Evolutionary conservation across 1,139 yeast genomes (phyloP), one percentile per base, ranked within the genome.

Genomic region (Blastobotrys aristatus): DNA sequence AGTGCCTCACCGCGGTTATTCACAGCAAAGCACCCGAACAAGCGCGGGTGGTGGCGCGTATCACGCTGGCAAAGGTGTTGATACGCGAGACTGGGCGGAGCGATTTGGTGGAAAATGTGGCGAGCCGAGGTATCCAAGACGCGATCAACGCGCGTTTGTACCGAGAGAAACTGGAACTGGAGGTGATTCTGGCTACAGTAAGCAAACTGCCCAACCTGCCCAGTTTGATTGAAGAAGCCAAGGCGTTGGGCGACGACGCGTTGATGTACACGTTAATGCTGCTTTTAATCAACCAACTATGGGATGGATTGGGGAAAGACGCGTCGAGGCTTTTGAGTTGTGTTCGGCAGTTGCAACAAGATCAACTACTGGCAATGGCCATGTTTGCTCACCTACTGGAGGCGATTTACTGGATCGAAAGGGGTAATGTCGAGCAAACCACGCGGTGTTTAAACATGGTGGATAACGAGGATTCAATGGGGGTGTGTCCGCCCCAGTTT

Each of bases 1-100:
- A 35, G 22, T 45, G 49, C 17, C 39, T 48, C 27, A 22, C 16
- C 20, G 35, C 34, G 8, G 43, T 45, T 40, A n/a, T 46, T 3
- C 21, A 20, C 32, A 24, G 17, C 39, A 34, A 32, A n/a, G 17
- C 38, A 3, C 43, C 45, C 3, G 27, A 22, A n/a, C 24, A 38
- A 16, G 43, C 30, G 11, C 24, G 36, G 17, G 37, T 45, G n/a
- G 40, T 27, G 20, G 34, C 51, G 13, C 36, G 44, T 16, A 34
- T 45, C 20, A 17, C 27, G 14, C 36, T 48, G 34, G 51, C 51
- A 7, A 27, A 45, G 16, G 27, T 45, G 26, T 11, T 48, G 30
- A 17, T 42, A 13, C 11, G 24, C 13, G 46, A 48, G 26, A 39
- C 48, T 3, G 33, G 27, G 5, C 14, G 33, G n/a, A n/a, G 21